Conservation (phyloP, 257 asterid genomes). For the Nicotiana undulata region DNA sequence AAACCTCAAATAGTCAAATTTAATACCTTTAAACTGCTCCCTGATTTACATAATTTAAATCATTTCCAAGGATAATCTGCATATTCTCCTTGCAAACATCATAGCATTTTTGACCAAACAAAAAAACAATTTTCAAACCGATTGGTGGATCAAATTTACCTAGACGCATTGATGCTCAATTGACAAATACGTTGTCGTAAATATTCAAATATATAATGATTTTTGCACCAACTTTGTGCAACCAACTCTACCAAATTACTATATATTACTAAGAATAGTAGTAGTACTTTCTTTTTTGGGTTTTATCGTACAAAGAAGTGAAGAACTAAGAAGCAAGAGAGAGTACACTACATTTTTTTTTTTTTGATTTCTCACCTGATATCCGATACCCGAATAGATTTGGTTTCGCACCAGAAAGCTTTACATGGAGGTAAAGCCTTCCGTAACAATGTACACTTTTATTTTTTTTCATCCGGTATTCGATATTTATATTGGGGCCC, state of each 20-base stretch:
- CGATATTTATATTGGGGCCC: accelerated
- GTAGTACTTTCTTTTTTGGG: neutral
- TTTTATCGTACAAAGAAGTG: neutral
- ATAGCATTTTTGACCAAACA: neutral
- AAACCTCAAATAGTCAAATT: no score
- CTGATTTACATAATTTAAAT: no score
- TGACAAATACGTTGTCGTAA: neutral
- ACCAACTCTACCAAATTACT: neutral
- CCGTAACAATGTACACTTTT: no score
- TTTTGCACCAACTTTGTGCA: constrained; percentile 1
- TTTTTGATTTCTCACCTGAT: no score
- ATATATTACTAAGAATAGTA: neutral
- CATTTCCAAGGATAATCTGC: no score
- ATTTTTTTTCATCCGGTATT: no score
- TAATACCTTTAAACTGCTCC: no score
- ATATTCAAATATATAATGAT: neutral
- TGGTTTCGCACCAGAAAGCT: no score
- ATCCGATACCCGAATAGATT: no score
- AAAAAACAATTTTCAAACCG: neutral
- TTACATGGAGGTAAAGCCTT: no score
- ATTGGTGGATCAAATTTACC: neutral
- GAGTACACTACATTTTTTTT: no score
- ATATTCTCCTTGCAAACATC: neutral
- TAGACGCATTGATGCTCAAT: neutral
- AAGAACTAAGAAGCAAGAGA: neutral